Evolutionary conservation across 768 basidiomycete genomes (phyloP).

Genomic region (Gymnopilus junonius): DNA sequence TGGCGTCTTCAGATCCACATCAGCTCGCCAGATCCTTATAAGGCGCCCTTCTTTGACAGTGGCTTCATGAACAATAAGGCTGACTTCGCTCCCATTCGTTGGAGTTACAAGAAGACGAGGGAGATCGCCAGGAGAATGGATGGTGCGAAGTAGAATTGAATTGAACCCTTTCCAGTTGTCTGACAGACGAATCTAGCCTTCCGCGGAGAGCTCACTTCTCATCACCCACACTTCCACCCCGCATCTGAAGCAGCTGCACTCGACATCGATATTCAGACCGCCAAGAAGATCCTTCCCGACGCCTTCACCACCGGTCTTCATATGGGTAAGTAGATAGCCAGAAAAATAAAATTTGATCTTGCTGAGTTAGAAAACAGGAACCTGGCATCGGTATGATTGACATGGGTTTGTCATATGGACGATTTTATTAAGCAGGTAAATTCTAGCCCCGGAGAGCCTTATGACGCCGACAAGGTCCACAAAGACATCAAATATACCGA

Average conservation of each 20-base stretch:
- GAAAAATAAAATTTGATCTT: neutral
- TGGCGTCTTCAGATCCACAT: slow-evolving; percentile 57
- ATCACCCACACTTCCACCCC: slow-evolving; percentile 78
- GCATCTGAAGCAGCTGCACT: slow-evolving; percentile 57
- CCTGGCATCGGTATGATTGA: slow-evolving; percentile 52
- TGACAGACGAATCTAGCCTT: slow-evolving; percentile 45
- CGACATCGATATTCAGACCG: slow-evolving; percentile 73
- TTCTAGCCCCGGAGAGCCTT: slow-evolving; percentile 51
- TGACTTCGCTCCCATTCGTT: slow-evolving; percentile 75
- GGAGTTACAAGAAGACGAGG: slow-evolving; percentile 80
- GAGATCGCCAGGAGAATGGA: slow-evolving; percentile 77
- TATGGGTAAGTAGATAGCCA: slow-evolving; percentile 50
- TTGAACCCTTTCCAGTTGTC: neutral
- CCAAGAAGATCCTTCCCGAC: slow-evolving; percentile 62
- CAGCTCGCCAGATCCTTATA: slow-evolving; percentile 60
- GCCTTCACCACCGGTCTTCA: slow-evolving; percentile 72
- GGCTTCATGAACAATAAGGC: slow-evolving; percentile 85
- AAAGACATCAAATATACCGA: slow-evolving; percentile 67
- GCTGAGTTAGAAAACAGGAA: slow-evolving; percentile 33
- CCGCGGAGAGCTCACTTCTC: slow-evolving; percentile 74
- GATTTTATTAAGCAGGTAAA: neutral
- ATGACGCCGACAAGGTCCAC: slow-evolving; percentile 59
- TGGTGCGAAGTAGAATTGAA: slow-evolving; percentile 36
- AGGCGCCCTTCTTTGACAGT: slow-evolving; percentile 66
- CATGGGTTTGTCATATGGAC: neutral